Evolutionary conservation across 108 stramenopile species (phyloP).

Genomic region (Nitzschia inconspicua): DNA sequence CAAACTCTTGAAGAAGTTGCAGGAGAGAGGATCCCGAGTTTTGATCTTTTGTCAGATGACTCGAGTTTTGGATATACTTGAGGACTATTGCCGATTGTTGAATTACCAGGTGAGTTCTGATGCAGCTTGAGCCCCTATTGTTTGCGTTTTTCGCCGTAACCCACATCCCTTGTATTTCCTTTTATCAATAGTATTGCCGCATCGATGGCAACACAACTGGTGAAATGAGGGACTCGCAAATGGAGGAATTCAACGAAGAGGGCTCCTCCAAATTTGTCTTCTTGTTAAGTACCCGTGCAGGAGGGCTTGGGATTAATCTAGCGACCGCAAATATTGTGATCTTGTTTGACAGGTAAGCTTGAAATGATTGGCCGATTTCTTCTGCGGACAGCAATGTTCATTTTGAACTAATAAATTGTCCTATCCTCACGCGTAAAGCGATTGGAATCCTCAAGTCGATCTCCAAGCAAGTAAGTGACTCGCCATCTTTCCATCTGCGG

Average conservation of each 20-base stretch:
- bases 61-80: constrained; percentile 94
- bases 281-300: constrained; percentile 95
- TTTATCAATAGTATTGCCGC: constrained; percentile 80
- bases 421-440: constrained; percentile 7
- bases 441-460: constrained; percentile 86
- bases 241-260: constrained; percentile 94
- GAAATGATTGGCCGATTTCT: too few species aligned
- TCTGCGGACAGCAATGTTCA: too few species aligned
- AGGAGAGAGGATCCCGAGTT: constrained; percentile 87
- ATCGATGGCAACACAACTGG: constrained; percentile 97
- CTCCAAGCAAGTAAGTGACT: constrained; percentile 87
- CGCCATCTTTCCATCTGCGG: not conserved
- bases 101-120: constrained; percentile 42
- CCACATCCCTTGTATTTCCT: too few species aligned
- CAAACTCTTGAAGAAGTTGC: constrained; percentile 94
- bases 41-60: constrained; percentile 99
- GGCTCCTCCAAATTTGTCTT: constrained; percentile 92
- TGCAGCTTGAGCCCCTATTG: too few species aligned
- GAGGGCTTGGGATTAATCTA: constrained; percentile 98
- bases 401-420: too few species aligned
- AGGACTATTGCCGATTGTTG: constrained; percentile 88
- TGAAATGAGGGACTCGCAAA: constrained; percentile 89
- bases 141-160: too few species aligned
- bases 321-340: constrained; percentile 98
- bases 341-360: constrained; percentile 97